Conservation (phyloP, 805 yeast genomes). For the Ogataea angusta region DNA sequence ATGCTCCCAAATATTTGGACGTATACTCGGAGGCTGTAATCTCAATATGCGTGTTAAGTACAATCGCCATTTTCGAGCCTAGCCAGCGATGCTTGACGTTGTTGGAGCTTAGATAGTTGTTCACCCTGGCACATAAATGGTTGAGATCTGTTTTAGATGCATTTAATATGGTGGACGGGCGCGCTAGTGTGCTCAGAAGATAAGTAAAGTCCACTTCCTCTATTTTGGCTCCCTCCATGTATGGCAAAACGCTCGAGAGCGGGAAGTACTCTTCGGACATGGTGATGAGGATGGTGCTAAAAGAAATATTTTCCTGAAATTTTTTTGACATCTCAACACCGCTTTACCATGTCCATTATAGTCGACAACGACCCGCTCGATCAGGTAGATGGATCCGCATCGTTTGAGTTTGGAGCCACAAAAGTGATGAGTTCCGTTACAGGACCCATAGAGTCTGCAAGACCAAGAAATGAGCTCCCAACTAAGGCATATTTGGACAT, state of each 20-base stretch:
- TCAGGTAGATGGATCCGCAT: slow-evolving; percentile 81
- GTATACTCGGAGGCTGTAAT: slow-evolving; percentile 42
- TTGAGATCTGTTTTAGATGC: slow-evolving; percentile 49
- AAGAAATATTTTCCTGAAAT: slow-evolving; percentile 5
- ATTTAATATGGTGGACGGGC: slow-evolving; percentile 32
- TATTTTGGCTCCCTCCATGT: slow-evolving; percentile 25
- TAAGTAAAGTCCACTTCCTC: slow-evolving; percentile 21
- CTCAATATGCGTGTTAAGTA: slow-evolving; percentile 36
- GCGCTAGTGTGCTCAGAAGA: slow-evolving; percentile 25
- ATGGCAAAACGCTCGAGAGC: slow-evolving; percentile 27
- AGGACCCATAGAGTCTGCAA: slow-evolving; percentile 83
- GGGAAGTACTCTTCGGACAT: slow-evolving; percentile 12
- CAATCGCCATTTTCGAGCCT: slow-evolving; percentile 51
- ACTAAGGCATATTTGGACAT: slow-evolving; percentile 75
- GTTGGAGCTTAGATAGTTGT: slow-evolving; percentile 43
- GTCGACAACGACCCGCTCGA: slow-evolving; percentile 34
- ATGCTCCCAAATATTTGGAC: slow-evolving; percentile 35
- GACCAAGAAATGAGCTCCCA: slow-evolving; percentile 79
- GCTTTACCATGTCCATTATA: slow-evolving; percentile 8
- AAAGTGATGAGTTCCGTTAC: slow-evolving; percentile 72
- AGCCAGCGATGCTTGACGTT: slow-evolving; percentile 52
- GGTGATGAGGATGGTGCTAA: neutral
- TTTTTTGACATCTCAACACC: slow-evolving; percentile 11
- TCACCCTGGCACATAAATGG: slow-evolving; percentile 45
- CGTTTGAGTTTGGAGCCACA: slow-evolving; percentile 46